These are phyloP conservation scores for Thalassia testudinum DNA, from an alignment of 116 monocot genomes.

Conservation along the genomic window DNA sequence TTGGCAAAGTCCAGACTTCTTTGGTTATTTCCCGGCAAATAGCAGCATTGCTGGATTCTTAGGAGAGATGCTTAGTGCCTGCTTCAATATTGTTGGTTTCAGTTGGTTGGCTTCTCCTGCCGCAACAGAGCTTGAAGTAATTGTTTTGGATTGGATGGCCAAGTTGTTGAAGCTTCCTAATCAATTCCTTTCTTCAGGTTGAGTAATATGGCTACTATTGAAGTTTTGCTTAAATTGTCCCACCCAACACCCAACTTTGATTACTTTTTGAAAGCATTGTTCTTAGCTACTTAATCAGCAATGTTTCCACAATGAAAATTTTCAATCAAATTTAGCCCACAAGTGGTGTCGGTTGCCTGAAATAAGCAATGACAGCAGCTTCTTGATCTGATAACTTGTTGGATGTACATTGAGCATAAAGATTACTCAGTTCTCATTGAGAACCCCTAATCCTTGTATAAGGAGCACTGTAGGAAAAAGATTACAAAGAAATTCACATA, in stretches of 20 bases:
- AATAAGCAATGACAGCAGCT: too few species aligned
- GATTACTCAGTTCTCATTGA: too few species aligned
- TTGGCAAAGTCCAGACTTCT: constrained; percentile 91
- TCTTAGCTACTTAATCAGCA: too few species aligned
- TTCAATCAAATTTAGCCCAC: too few species aligned
- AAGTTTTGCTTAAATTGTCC: not conserved
- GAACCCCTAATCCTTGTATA: too few species aligned
- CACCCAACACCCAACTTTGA: not conserved
- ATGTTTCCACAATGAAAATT: too few species aligned
- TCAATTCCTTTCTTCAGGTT: constrained; percentile 68
- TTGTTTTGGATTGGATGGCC: constrained; percentile 90
- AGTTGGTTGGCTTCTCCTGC: constrained; percentile 92
- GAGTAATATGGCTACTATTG: constrained; percentile 2
- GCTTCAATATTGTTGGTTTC: constrained; percentile 85
- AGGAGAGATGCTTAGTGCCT: constrained; percentile 89
- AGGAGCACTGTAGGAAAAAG: too few species aligned
- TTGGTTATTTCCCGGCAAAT: constrained; percentile 79
- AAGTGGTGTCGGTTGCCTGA: too few species aligned
- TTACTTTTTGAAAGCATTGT: too few species aligned
- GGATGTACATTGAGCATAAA: too few species aligned
- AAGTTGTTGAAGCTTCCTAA: constrained; percentile 71
- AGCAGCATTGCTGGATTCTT: constrained; percentile 87
- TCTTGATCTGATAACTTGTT: too few species aligned
- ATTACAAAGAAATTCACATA: too few species aligned
- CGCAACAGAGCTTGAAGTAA: constrained; percentile 85